Percentiles rank a stretch among this genome's conserved stretches.
Evolutionary conservation across 1,139 yeast species (phyloP).

Genomic region (Yamadazyma dushanensis): DNA sequence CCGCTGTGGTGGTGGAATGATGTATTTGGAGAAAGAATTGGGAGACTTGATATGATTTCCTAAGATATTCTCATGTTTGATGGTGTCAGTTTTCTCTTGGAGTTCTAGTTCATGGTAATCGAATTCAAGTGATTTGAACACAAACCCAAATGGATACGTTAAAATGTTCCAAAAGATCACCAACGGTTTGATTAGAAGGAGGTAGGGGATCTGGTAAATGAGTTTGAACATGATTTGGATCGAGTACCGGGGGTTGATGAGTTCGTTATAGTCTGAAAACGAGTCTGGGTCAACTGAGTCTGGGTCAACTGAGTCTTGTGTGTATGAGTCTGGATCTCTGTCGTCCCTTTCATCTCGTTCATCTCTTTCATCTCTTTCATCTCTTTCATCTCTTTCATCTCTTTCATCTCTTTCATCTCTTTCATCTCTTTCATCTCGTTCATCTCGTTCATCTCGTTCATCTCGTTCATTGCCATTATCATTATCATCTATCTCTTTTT

Average conservation of each 20-base stretch:
- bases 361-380: not conserved
- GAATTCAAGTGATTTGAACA: constrained; percentile 14
- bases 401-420: constrained; percentile 1
- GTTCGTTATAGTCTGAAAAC: too few relatives aligned
- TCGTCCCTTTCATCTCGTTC: constrained; percentile 1
- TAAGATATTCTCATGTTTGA: constrained; percentile 37
- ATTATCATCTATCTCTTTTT: not conserved
- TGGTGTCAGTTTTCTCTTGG: constrained; percentile 44
- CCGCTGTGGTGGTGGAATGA: constrained; percentile 50
- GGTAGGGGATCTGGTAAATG: constrained; percentile 21
- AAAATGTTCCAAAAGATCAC: constrained; percentile 20
- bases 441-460: not conserved
- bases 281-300: constrained; percentile 3
- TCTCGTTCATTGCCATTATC: constrained; percentile 1
- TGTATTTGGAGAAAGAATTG: constrained; percentile 47
- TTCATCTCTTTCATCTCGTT: not conserved
- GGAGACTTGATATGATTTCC: constrained; percentile 60
- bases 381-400: too few relatives aligned
- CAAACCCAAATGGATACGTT: constrained; percentile 21
- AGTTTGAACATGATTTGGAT: constrained; percentile 8
- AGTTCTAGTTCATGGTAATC: constrained; percentile 17
- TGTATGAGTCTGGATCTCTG: not conserved
- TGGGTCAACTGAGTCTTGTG: not conserved
- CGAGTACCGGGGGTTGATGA: constrained; percentile 12
- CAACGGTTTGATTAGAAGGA: constrained; percentile 22